Evolutionary conservation across 2,329 filamentous ascomycete genomes (phyloP), one percentile per base, ranked within the genome.

Genomic region (Podosphaera aphanis): DNA sequence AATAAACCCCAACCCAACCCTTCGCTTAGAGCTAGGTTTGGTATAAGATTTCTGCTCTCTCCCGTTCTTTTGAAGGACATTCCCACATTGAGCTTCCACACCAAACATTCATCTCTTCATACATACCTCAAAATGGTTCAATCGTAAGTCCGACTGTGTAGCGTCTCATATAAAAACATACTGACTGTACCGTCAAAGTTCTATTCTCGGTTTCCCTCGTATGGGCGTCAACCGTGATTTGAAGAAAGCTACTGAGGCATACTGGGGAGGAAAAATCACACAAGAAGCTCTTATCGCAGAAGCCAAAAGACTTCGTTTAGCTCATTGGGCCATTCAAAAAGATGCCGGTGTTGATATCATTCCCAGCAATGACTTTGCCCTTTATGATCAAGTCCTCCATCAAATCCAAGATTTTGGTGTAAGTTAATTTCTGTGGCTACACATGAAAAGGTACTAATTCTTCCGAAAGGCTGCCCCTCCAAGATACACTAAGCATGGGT

Each of bases 311-410:
- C 83, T 98, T 50, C 83, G 90, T 71, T 73, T 86, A 56, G 85
- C 80, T 61, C 90, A 98, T 77, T 98, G 90, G 90, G 85, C 93
- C 71, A 93, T 98, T 69, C 90, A 98, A 74, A 88, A 98, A 74
- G 78, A 92, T 67, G 90, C 90, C 55, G 90, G 90, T 62, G 86
- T 95, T 66, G 83, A 94, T 62, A 72, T 90, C 69, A 94, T 98
- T 63, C 90, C 90, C 64, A 93, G 83, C 81, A 98, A 98, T 66
- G 90, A 98, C 77, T 98, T 98, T 63, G 85, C 90, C 57, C 85
- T 85, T 69, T 98, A 98, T 68, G 88, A 95, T 66, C 88, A 95
- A 63, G 83, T 95, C 60, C 79, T 95, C 53, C 80, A 85, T 69
- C 88, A 95, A 72, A 95, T 94, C 65, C 86, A 94, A 72, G 79